These are phyloP conservation scores for Gentiana dahurica DNA, from an alignment of 257 asterid genomes.

Conservation along the genomic window DNA sequence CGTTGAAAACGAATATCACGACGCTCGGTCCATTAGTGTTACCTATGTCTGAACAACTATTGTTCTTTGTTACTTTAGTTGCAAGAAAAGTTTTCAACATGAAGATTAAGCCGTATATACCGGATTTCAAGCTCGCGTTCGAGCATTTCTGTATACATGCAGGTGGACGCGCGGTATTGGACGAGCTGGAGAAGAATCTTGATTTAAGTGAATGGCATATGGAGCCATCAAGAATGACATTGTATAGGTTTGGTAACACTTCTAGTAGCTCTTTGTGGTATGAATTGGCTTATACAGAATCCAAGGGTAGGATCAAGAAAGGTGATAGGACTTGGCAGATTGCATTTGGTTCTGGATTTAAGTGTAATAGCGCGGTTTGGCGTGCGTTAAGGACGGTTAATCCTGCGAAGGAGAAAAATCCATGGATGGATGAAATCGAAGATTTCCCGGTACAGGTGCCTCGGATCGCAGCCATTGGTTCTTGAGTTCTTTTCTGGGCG, in stretches of 20 bases:
- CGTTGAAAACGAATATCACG: slow-evolving; percentile 38
- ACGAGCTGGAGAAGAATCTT: slow-evolving; percentile 36
- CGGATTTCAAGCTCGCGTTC: slow-evolving; percentile 41
- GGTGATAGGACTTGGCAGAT: slow-evolving; percentile 48
- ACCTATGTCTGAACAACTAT: slow-evolving; percentile 51
- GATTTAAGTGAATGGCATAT: slow-evolving; percentile 35
- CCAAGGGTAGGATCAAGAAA: slow-evolving; percentile 38
- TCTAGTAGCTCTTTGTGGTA: slow-evolving; percentile 47
- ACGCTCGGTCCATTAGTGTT: slow-evolving; percentile 52
- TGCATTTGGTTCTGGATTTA: slow-evolving; percentile 49
- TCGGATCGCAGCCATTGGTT: slow-evolving; percentile 13
- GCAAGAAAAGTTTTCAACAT: slow-evolving; percentile 37
- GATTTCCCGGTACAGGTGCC: slow-evolving; percentile 41
- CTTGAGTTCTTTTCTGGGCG: not conserved
- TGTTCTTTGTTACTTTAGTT: slow-evolving; percentile 34
- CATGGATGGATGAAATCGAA: slow-evolving; percentile 46
- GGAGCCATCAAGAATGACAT: slow-evolving; percentile 58
- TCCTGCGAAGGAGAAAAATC: slow-evolving; percentile 40
- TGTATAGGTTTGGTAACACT: slow-evolving; percentile 40
- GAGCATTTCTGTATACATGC: slow-evolving; percentile 52
- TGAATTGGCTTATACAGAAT: slow-evolving; percentile 39
- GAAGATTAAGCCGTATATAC: slow-evolving; percentile 37
- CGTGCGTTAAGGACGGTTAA: slow-evolving; percentile 30
- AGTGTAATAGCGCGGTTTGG: slow-evolving; percentile 49
- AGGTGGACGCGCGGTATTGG: slow-evolving; percentile 42